Conservation (phyloP, 148 eudicot genomes). For the Bassia scoparia region DNA sequence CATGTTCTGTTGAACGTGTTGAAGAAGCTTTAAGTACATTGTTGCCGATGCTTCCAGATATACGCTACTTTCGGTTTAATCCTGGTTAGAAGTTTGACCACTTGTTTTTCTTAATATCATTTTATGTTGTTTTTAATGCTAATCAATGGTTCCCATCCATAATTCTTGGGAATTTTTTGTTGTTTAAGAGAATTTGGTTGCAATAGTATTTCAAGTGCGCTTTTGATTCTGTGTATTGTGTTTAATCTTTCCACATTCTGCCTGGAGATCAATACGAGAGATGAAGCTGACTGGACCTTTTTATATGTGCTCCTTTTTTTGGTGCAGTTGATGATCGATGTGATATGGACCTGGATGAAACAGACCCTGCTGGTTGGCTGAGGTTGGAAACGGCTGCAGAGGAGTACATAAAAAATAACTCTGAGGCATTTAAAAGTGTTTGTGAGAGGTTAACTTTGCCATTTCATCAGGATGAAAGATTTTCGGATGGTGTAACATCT, state of each 20-base stretch:
- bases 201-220: background rate
- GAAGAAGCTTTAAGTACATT: constrained; percentile 93
- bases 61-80: constrained; percentile 86
- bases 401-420: constrained; percentile 67
- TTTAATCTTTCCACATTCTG: constrained; percentile 7
- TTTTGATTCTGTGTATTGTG: background rate
- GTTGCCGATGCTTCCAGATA: constrained; percentile 93
- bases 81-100: constrained; percentile 54
- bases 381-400: constrained; percentile 82
- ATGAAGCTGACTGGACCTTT: background rate
- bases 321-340: constrained; percentile 91
- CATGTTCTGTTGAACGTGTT: constrained; percentile 90
- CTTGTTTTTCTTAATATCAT: background rate
- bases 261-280: background rate
- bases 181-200: background rate
- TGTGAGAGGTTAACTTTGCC: constrained; percentile 67
- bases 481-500: constrained; percentile 44
- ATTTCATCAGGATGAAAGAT: constrained; percentile 61
- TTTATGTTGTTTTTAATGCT: background rate
- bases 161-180: background rate
- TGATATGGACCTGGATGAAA: constrained; percentile 98
- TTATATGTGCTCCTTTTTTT: constrained; percentile 3
- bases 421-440: constrained; percentile 60
- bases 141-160: background rate
- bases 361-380: constrained; percentile 87